Conservation (phyloP, 352 stramenopile genomes). For the Elongisporangium undulatum region DNA sequence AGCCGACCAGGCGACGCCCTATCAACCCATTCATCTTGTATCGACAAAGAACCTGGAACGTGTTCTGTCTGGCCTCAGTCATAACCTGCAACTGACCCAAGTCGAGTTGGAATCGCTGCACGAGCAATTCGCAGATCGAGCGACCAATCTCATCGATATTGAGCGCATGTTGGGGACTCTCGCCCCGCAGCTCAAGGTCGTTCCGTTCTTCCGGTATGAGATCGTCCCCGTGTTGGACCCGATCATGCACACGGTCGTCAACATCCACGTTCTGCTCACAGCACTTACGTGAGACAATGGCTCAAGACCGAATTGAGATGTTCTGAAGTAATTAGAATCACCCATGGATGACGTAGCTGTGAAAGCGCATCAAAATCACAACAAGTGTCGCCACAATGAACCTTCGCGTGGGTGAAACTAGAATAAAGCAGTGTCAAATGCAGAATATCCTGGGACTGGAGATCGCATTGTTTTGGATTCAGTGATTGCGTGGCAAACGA, state of each 20-base stretch:
- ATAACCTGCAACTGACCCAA: conserved; percentile 20
- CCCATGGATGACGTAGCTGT: conserved; percentile 1
- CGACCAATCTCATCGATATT: conserved; percentile 32
- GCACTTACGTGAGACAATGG: conserved; percentile 1
- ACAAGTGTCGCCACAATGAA: not conserved
- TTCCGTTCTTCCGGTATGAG: conserved; percentile 42
- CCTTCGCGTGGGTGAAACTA: no score
- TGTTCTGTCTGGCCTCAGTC: conserved; percentile 21
- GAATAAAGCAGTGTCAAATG: no score
- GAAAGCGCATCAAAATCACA: not conserved
- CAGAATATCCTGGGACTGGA: no score
- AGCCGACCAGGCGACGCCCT: not conserved
- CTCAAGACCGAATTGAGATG: not conserved
- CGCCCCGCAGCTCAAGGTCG: conserved; percentile 23
- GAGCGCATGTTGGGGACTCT: conserved; percentile 30
- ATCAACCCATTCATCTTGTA: conserved; percentile 6
- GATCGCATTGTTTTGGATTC: no score
- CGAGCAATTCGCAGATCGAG: conserved; percentile 29
- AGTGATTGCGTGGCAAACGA: no score
- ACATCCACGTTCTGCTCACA: conserved; percentile 43
- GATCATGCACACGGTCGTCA: conserved; percentile 49
- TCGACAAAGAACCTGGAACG: conserved; percentile 36
- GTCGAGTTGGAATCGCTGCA: conserved; percentile 48
- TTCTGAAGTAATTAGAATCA: not conserved
- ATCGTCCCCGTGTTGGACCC: conserved; percentile 45